Percentiles rank a stretch among this genome's conserved stretches.
Conservation (phyloP, 768 basidiomycete species). For the Coprinopsis sp. region DNA sequence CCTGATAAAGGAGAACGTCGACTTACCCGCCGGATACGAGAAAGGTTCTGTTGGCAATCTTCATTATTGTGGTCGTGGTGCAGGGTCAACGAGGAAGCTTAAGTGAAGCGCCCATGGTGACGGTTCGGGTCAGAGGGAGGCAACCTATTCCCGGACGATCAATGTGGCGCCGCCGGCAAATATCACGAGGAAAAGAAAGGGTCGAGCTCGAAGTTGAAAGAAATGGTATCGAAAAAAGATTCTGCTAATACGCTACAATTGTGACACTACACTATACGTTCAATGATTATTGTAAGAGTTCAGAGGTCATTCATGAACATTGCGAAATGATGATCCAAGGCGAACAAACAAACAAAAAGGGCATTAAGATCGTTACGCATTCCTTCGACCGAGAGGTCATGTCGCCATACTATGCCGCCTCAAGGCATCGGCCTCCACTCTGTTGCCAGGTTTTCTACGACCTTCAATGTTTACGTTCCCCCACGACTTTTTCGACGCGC, state of each 20-base stretch:
- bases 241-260: too few species aligned
- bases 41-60: slow-evolving; percentile 48
- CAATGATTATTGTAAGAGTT: too few species aligned
- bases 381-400: slow-evolving; percentile 30
- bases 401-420: slow-evolving; percentile 67
- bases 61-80: slow-evolving; percentile 30
- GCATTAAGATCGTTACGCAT: too few species aligned
- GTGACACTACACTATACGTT: too few species aligned
- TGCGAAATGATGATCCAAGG: background rate
- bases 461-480: slow-evolving; percentile 53
- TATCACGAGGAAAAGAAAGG: too few species aligned
- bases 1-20: background rate
- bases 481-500: slow-evolving; percentile 35
- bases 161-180: too few species aligned
- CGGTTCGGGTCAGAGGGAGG: too few species aligned
- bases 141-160: too few species aligned
- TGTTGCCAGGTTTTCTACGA: slow-evolving; percentile 42
- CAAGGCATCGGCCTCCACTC: slow-evolving; percentile 36
- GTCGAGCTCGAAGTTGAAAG: too few species aligned
- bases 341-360: background rate
- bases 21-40: slow-evolving; percentile 54
- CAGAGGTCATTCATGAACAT: background rate
- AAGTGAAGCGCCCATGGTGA: too few species aligned
- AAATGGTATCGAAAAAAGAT: too few species aligned
- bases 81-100: too few species aligned